phyloP scores from a whole-genome alignment of 345 rosid genomes.

The Firmiana major region DNA sequence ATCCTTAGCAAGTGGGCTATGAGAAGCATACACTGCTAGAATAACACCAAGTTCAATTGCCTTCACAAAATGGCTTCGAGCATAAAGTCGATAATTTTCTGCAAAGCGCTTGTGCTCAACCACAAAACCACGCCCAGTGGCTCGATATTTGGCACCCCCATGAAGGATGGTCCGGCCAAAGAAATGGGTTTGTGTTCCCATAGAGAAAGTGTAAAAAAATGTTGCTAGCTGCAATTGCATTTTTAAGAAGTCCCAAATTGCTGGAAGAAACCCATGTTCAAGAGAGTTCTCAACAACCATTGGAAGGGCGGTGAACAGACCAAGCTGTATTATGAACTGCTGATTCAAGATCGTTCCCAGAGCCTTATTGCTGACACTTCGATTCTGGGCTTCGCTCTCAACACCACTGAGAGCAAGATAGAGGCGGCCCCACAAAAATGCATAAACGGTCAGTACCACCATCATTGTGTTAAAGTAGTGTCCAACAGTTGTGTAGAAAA shows the following conservation, averaged over 20 bases:
- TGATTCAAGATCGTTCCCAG: constrained; percentile 74
- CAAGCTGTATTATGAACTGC: constrained; percentile 75
- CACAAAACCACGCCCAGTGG: constrained; percentile 92
- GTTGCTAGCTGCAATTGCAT: constrained; percentile 86
- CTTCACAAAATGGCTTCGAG: constrained; percentile 86
- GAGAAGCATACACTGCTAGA: constrained; percentile 62
- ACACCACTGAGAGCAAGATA: constrained; percentile 86
- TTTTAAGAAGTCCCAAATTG: constrained; percentile 74
- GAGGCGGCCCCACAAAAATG: constrained; percentile 80
- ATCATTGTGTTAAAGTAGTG: constrained; percentile 68
- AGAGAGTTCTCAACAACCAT: constrained; percentile 82
- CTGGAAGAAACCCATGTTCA: constrained; percentile 77
- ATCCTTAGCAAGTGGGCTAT: constrained; percentile 51
- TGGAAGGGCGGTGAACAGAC: constrained; percentile 77
- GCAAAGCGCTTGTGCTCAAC: constrained; percentile 78
- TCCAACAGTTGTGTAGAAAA: constrained; percentile 71
- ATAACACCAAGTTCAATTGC: constrained; percentile 80
- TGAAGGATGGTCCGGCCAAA: constrained; percentile 88
- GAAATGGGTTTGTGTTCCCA: constrained; percentile 79
- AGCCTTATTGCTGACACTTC: constrained; percentile 45
- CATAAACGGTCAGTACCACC: constrained; percentile 59
- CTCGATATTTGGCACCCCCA: constrained; percentile 85
- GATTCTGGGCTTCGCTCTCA: constrained; percentile 38
- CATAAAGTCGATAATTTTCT: constrained; percentile 72
- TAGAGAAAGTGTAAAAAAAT: constrained; percentile 70